These are phyloP conservation scores for Claviceps lovelessii DNA, from an alignment of 2,329 filamentous ascomycete species.

Conservation along the genomic window DNA sequence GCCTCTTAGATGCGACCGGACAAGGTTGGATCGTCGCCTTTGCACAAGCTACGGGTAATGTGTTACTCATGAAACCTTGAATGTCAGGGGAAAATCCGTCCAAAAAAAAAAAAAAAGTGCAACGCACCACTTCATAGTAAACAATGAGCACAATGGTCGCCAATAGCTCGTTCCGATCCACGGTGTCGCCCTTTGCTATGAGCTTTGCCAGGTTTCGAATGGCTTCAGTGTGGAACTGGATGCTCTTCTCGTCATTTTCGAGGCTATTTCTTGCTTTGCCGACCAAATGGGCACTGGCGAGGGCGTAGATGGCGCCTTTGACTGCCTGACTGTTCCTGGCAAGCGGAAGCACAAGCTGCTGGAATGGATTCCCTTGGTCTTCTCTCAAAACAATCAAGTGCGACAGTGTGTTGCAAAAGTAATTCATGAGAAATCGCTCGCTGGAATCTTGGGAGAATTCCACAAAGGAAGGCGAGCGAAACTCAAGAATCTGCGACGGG, in stretches of 20 bases:
- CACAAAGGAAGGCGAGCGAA: slow-evolving; percentile 36
- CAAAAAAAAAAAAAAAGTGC: background rate
- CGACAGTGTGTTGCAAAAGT: slow-evolving; percentile 50
- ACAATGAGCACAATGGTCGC: slow-evolving; percentile 47
- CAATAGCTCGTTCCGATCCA: slow-evolving; percentile 42
- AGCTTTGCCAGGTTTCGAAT: slow-evolving; percentile 42
- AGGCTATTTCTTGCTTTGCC: slow-evolving; percentile 38
- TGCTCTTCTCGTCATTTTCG: slow-evolving; percentile 33
- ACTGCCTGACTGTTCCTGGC: slow-evolving; percentile 43
- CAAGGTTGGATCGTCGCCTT: slow-evolving; percentile 42
- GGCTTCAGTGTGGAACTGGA: slow-evolving; percentile 45
- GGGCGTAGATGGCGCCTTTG: slow-evolving; percentile 70
- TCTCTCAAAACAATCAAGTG: slow-evolving; percentile 52
- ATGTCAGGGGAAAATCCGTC: background rate
- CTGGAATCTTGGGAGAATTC: slow-evolving; percentile 42
- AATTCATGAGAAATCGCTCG: slow-evolving; percentile 41
- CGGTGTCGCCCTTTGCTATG: slow-evolving; percentile 37
- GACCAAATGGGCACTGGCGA: slow-evolving; percentile 73
- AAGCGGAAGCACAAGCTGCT: slow-evolving; percentile 47
- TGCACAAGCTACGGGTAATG: slow-evolving; percentile 37
- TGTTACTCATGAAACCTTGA: background rate
- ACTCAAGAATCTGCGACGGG: slow-evolving; percentile 29
- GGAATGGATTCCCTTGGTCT: slow-evolving; percentile 48
- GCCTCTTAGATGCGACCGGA: slow-evolving; percentile 46
- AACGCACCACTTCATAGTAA: slow-evolving; percentile 48